Base-by-base conservation (phyloP, 148 eudicot genomes). In the Suaeda aralocaspica region DNA sequence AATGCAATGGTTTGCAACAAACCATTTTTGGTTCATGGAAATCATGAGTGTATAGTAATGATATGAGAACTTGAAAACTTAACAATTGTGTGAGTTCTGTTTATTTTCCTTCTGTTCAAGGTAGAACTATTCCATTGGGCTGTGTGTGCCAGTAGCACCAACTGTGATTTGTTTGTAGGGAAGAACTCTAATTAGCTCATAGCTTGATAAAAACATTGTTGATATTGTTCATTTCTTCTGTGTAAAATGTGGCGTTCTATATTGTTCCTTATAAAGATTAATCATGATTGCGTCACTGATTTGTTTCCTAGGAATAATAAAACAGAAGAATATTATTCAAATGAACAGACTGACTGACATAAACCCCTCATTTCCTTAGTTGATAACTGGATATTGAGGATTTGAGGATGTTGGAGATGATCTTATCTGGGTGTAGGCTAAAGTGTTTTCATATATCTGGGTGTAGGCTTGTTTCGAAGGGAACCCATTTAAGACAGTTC, bases 401-500 rank as follows among this genome's bases (percentile, higher is more conserved):
- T 19, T 10, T 55, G 39, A 18, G n/a, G 5, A 31, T 33, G 9
- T 33, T 57, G 22, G 36, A 24, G 6, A 51, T 15, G 5, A 39
- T 28, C 24, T 69, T 24, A 50, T n/a, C 16, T 60, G 14, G 12
- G 14, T 26, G 66, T 28, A 56, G 21, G 33, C 4, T 8, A 19
- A 6, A 55, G 63, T 9, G 15, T 36, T 18, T 31, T 80, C 78
- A 36, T n/a, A n/a, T n/a, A n/a, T n/a, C n/a, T n/a, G n/a, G n/a
- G n/a, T n/a, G n/a, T 67, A 93, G 96, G 96, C 96, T 68, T 90
- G 96, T 77, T 93, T 93, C 68, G 96, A 93, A 78, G 92, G 95
- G 15, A 90, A 89, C 81, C 98, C 98, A 28, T 88, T 93, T 69
- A 93, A 93, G 77, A 93, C 96, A 2, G 77, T 93, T 76, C 95